These are phyloP conservation scores for Podaxis rugospora DNA, from an alignment of 768 basidiomycete genomes.

Conservation along the genomic window DNA sequence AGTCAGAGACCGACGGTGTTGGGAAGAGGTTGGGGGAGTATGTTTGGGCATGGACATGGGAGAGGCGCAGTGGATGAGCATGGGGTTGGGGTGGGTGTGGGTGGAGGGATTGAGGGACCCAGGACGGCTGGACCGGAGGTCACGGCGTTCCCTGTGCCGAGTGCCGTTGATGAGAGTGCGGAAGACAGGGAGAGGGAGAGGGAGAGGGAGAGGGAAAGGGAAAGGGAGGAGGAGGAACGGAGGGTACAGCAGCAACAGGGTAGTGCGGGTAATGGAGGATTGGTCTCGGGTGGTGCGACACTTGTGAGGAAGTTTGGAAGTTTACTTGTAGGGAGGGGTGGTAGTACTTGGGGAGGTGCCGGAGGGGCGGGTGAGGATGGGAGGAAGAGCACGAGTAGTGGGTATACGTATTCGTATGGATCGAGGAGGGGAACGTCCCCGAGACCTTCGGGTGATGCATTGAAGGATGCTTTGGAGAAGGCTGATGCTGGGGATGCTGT, in stretches of 20 bases:
- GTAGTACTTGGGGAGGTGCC: conserved; percentile 18
- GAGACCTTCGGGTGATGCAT: conserved; percentile 25
- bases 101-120: conserved; percentile 32
- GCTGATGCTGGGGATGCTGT: conserved; percentile 21
- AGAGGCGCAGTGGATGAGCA: conserved; percentile 36
- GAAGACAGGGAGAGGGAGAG: conserved; percentile 24
- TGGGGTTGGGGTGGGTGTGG: background rate
- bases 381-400: conserved; percentile 48
- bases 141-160: conserved; percentile 44
- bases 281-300: conserved; percentile 56
- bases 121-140: conserved; percentile 67
- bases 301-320: conserved; percentile 79
- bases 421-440: conserved; percentile 15
- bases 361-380: conserved; percentile 19
- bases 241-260: conserved; percentile 23
- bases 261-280: background rate
- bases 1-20: conserved; percentile 62
- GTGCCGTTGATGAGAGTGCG: conserved; percentile 25
- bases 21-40: conserved; percentile 52
- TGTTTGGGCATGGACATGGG: conserved; percentile 45
- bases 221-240: conserved; percentile 20
- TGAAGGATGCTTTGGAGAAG: conserved; percentile 23
- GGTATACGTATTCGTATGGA: conserved; percentile 8
- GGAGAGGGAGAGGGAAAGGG: conserved; percentile 20
- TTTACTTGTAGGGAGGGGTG: conserved; percentile 46